Percentiles rank a stretch among this genome's conserved stretches.
Evolutionary conservation across 176 grass and related monocot species (phyloP).

Genomic region (Puya raimondii): DNA sequence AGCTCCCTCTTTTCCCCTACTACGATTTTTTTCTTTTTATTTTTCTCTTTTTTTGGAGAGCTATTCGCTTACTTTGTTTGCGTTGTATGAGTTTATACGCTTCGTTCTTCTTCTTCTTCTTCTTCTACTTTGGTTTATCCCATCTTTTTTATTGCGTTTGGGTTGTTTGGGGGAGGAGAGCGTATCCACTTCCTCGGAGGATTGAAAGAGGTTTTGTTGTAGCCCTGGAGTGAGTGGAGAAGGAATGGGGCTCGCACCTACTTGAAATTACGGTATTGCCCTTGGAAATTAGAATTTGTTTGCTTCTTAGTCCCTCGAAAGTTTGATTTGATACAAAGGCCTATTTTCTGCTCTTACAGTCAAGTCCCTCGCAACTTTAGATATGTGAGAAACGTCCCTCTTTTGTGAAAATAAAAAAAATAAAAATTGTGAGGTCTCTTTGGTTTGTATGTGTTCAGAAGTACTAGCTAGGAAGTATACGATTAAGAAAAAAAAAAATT

Average conservation of each 20-base stretch:
- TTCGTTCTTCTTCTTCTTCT: background rate
- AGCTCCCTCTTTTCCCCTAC: background rate
- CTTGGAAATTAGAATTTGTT: background rate
- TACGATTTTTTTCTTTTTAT: no score
- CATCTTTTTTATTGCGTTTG: background rate
- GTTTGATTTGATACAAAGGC: background rate
- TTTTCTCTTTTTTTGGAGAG: background rate
- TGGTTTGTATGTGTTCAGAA: no score
- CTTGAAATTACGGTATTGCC: background rate
- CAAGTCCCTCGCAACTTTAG: no score
- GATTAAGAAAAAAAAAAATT: no score
- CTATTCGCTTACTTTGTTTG: background rate
- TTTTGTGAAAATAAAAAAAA: no score
- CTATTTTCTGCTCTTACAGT: no score
- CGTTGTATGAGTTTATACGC: background rate
- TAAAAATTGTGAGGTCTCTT: no score
- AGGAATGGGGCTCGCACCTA: background rate
- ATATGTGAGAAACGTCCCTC: no score
- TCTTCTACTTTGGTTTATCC: background rate
- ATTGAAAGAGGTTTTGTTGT: background rate
- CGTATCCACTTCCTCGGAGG: background rate
- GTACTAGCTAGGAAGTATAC: no score
- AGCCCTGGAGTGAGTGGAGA: background rate
- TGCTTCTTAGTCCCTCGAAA: conserved; percentile 2
- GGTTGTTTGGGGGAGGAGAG: background rate